Base-by-base conservation (phyloP, 2,329 filamentous ascomycete genomes). In the Leptographium galeiforme region DNA sequence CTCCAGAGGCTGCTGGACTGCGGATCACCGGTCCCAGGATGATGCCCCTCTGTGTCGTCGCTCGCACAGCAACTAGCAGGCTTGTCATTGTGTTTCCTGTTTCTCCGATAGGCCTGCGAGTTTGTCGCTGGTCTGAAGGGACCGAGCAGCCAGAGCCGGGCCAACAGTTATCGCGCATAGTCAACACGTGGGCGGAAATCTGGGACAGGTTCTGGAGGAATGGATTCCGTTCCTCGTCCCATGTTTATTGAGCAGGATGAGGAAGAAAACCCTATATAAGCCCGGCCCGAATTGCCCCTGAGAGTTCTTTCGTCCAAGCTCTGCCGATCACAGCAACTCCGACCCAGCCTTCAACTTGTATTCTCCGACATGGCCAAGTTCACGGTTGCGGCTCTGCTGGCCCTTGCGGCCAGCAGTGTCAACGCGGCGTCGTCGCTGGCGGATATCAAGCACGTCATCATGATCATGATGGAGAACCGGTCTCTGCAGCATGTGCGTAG, bases 401-500 rank as follows among this genome's bases (percentile, higher is more conserved):
- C 51, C 39, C 50, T 57, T 2, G 58, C 58, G 49, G 58, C 58
- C 43, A 54, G 49, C 39, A 44, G 46, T 16, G 59, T 60, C 33
- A 58, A 55, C 5, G 55, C 57, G 3, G 70, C 66, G 6, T 68
- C 66, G 2, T 72, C 71, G 8, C 63, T 76, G 38, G 67, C 67
- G 32, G 74, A 78, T 53, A 72, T 78, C 55, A 71, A 78, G 52
- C 76, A 78, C 69, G 75, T 78, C 39, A 69, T 79, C n/a, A 69
- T 79, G 39, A 76, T 78, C 59, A 79, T 78, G 76, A 74, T 78
- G 59, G 74, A 66, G 54, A 66, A 66, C 50, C 57, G 64, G 14
- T 64, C 64, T 1, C 62, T 66, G 47, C 63, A 66, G 53, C 64
- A 66, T 36, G 64, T 64, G 46, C 53, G 63, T 53, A 25, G 25